Evolutionary conservation across 2,329 filamentous ascomycete species (phyloP), one percentile per base, ranked within the genome.

Genomic region (Colletotrichum chlorophyti): DNA sequence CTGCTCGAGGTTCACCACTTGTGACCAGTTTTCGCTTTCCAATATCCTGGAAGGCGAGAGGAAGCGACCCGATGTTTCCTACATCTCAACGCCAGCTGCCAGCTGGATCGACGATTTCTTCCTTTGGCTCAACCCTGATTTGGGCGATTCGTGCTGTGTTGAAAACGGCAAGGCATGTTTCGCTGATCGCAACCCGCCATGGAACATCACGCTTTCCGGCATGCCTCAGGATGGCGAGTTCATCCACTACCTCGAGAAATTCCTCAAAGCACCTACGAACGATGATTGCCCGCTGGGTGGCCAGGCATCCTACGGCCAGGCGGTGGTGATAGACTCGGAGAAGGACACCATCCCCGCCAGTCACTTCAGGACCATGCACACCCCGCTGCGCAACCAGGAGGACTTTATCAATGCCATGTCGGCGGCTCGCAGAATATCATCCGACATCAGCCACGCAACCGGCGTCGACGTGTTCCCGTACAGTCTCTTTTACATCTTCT

Each of bases 401-500:
- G 94, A 98, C 71, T 98, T 98, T 66, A 99, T 99, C 74, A 83
- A 87, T 24, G 92, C 95, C 0, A 97, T 98, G 72, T 87, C 89
- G 5, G 86, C 94, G 1, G 95, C 95, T 3, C 90, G 94, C 15
- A 91, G 95, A 60, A 97, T 99, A 62, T 88, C 94, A 0, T 77
- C 86, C 11, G 89, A 90, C 24, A 88, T 99, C 48, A 88, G 83
- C 12, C 75, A 83, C 50, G 81, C 83, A 48, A 93, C 93, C 5
- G 84, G 87, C 5, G 86, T 91, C 19, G 88, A 95, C 21, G 88
- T 99, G 3, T 99, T 99, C 81, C 92, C 95, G 0, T 99, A 99
- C 78, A 96, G 91, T 65, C 89, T 97, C 60, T 97, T 97, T 73
- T 99, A 99, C 78, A 93, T 99, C 72, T 99, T 98, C 83, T 99